Base-by-base conservation (phyloP, 2,329 filamentous ascomycete species). In the Xylaria sp. region DNA sequence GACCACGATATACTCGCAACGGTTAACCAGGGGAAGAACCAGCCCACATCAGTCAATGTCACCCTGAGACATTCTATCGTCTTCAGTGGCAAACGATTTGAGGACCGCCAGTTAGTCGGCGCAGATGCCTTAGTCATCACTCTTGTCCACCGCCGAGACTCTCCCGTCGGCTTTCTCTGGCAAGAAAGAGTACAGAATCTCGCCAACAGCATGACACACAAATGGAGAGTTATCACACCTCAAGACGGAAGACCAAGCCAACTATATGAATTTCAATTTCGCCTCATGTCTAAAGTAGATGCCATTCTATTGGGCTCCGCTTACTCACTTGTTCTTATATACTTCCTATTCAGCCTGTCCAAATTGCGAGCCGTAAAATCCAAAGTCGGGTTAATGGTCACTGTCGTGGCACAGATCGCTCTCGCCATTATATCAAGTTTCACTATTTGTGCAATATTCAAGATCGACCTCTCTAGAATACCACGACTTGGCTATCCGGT, bases 81-180 rank as follows among this genome's bases (percentile, higher is more conserved):
- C 19, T 93, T 95, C 73, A 93, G 92, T 66, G 92, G 92, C n/a
- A 94, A 94, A 76, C 85, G 86, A 3, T 94, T 93, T 72, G 86
- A 90, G 65, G 88, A 92, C 65, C 86, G 88, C 11, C 86, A 83
- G 61, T 83, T 95, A 2, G 82, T 90, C 27, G 91, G 91, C 4
- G 92, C 91, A 1, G 92, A 95, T 80, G 91, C 92, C 2, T 83
- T 95, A 4, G 92, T 95, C 63, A 89, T 95, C 68, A 94, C 92
- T 6, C 81, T 95, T 6, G 86, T 94, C 67, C 90, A 94, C 75
- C 86, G 86, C 45, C 84, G 86, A 39, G 86, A 90, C 73, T 90
- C 90, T 0, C 87, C 85, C 0, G 83, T 93, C 6, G 90, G 88
- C 32, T 82, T 82, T 21, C 82, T 87, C 64, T 95, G 92, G 92